Base-by-base conservation (phyloP, 345 rosid species). In the Limnanthes douglasii region DNA sequence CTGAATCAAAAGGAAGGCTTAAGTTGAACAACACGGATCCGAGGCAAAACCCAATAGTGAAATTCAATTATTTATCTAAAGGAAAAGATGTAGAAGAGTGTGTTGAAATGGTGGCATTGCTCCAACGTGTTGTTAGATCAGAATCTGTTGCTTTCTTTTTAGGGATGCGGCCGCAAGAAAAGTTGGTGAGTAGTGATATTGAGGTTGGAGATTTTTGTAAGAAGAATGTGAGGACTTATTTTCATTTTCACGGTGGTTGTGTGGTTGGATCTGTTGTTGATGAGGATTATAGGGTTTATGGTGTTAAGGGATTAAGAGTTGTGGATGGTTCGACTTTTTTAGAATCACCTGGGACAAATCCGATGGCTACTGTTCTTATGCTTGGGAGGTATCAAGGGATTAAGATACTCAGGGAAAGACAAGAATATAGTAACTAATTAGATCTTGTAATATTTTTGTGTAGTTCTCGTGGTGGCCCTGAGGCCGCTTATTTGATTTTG, bases 321-420 rank as follows among this genome's bases (percentile, higher is more conserved):
- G 41, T 78, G 3, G 92, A 86, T 42, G 81, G 86, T 2, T 81
- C 86, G 25, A 86, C 90, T 8, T 68, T 77, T 26, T 34, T 43
- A 31, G 83, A 67, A 37, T 80, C 90, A 11, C 96, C 90, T 1
- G 94, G 94, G 8, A 74, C 90, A 12, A 81, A 77, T 31, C 94
- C 96, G 11, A 75, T 72, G 92, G 86, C 86, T 0, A 74, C 90
- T 1, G 50, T 69, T 3, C 11, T 76, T 43, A 80, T 80, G 86
- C 56, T 76, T 15, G 96, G 96, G 15, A 63, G 93, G 34, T 85
- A 75, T 31, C 85, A 73, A 66, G 85, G 85, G 43, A 51, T 71
- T 53, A 66, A 57, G 24, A 54, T 75, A 16, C 59, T 72, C n/a
- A 40, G 41, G 43, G 68, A 64, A 46, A 39, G 72, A 36, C 42